Conservation (phyloP, 352 stramenopile species). For the Globisporangium nodosum region DNA sequence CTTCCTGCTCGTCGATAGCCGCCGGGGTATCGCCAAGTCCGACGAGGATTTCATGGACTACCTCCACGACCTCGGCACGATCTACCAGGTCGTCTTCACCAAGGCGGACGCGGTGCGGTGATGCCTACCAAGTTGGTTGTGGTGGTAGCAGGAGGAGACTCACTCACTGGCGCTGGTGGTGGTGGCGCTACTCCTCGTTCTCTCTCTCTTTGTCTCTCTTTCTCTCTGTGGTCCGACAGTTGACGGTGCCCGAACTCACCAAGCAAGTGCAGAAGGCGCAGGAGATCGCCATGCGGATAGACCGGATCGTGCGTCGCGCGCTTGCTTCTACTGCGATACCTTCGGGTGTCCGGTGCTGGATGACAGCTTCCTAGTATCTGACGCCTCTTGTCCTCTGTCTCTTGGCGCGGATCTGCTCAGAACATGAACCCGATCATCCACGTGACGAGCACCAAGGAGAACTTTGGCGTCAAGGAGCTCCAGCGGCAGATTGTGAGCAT, state of each 20-base stretch:
- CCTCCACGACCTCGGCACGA: constrained; percentile 66
- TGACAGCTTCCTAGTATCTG: not conserved
- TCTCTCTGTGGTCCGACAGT: constrained; percentile 5
- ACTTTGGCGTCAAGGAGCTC: constrained; percentile 70
- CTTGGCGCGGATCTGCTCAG: constrained; percentile 18
- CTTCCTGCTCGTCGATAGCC: constrained; percentile 75
- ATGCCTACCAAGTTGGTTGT: not conserved
- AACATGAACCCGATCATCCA: constrained; percentile 82
- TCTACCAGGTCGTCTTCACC: constrained; percentile 90
- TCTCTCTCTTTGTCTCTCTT: not conserved
- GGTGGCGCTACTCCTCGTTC: no score
- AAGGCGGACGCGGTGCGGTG: constrained; percentile 69
- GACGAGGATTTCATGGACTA: constrained; percentile 89
- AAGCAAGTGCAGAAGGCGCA: constrained; percentile 48
- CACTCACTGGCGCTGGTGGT: not conserved
- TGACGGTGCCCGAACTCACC: constrained; percentile 37
- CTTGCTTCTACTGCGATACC: not conserved
- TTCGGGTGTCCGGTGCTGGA: no score
- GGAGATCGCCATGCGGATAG: constrained; percentile 31
- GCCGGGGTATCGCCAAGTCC: constrained; percentile 64
- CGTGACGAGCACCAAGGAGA: constrained; percentile 71
- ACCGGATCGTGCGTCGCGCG: constrained; percentile 37
- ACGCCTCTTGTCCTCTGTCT: not conserved
- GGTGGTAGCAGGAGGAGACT: not conserved
- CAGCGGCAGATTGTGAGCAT: constrained; percentile 69